phyloP scores from a whole-genome alignment of 805 yeast genomes.

The Hanseniaspora lindneri region DNA sequence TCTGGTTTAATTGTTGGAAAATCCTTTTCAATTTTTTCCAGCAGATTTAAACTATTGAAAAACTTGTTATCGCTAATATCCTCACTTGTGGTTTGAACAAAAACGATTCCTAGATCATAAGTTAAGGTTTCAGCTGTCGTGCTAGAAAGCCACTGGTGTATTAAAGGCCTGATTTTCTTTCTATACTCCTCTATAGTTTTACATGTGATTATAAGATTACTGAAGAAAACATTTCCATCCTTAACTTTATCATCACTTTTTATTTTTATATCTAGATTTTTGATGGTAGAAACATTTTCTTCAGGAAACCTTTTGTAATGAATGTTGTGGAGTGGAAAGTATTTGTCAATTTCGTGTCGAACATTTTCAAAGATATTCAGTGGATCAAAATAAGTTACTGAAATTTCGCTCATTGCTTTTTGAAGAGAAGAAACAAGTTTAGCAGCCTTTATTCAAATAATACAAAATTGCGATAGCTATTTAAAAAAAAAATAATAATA shows the following conservation, averaged over 20 bases:
- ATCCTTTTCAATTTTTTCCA: conserved; percentile 28
- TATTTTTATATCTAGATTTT: conserved; percentile 21
- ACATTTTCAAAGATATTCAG: conserved; percentile 27
- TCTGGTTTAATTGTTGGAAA: conserved; percentile 22
- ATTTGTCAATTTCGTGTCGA: conserved; percentile 23
- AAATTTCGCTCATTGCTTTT: conserved; percentile 13
- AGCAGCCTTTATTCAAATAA: not conserved
- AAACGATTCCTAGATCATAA: conserved; percentile 24
- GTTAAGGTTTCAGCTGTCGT: conserved; percentile 21
- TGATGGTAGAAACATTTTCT: conserved; percentile 21
- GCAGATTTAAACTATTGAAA: conserved; percentile 26
- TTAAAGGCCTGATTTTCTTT: conserved; percentile 65
- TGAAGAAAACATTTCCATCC: conserved; percentile 38
- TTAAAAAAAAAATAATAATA: too few species aligned
- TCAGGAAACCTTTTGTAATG: conserved; percentile 28
- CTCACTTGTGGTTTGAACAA: conserved; percentile 16
- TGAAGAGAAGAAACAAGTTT: not conserved
- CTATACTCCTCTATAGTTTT: conserved; percentile 64
- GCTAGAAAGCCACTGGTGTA: conserved; percentile 60
- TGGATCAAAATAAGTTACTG: conserved; percentile 29
- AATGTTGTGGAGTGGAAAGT: conserved; percentile 26
- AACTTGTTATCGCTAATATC: conserved; percentile 23
- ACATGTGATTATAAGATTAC: conserved; percentile 57
- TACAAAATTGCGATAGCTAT: not conserved
- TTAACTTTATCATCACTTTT: conserved; percentile 1